Base-by-base conservation (phyloP, 2,329 filamentous ascomycete species). In the Cryphonectria nitschkei region DNA sequence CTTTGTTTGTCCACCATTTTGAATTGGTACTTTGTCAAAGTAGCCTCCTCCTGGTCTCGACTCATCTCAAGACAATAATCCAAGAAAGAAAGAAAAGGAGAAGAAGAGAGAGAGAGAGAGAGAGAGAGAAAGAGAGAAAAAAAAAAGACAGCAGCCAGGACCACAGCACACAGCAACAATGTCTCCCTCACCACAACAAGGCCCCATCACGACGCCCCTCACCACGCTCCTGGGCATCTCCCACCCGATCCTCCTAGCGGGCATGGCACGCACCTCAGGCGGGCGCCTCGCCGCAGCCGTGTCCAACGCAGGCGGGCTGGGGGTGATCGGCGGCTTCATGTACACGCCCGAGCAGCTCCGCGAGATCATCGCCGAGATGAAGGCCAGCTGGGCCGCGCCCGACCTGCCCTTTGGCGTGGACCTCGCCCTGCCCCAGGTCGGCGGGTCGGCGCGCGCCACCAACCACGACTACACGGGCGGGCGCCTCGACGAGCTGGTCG, bases 381-480 rank as follows among this genome's bases (percentile, higher is more conserved):
- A 98, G 83, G 85, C 89, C 16, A 86, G 91, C 74, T 88, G 98
- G 1, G 77, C 77, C 6, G 84, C 86, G 67, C 90, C 91, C 0
- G 85, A 87, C 61, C 87, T 97, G 5, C 93, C 95, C 0, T 98
- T 98, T 79, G 95, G 95, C 75, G 89, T 98, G 43, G 95, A 98
- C 80, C 90, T 98, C 1, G 95, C 95, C 0, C 88, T 98, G 16
- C 95, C 95, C 0, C 94, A 98, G 82, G 86, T 98, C 69, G 95
- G 95, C 70, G 94, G 92, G 56, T 85, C 83, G 46, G 95, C 95
- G 8, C 89, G 95, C 74, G 92, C 93, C 80, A 98, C 95, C 3
- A 98, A 98, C 82, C 93, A 97, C 82, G 95, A 98, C 81, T 98
- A 98, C 84, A 98, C 95, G 0, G 87, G 92, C 75, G 95, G 95